These are phyloP conservation scores for Salix arbutifolia DNA, from an alignment of 345 rosid species.

Conservation along the genomic window DNA sequence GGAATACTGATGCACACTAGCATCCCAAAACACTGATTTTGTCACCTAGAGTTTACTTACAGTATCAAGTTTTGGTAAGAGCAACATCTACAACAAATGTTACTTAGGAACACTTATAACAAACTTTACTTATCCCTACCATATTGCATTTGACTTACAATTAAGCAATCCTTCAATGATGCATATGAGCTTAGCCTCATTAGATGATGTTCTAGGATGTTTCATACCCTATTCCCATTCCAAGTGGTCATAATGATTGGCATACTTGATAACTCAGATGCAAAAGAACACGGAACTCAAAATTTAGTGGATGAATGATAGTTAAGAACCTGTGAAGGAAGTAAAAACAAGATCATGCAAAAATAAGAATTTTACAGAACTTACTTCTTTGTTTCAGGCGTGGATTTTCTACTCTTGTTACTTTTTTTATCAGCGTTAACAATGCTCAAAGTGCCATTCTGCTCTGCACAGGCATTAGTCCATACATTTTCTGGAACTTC, in stretches of 20 bases:
- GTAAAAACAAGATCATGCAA: background rate
- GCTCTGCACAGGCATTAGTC: slow-evolving; percentile 11
- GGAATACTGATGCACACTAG: background rate
- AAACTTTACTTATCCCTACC: background rate
- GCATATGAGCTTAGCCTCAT: background rate
- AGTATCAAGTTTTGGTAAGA: background rate
- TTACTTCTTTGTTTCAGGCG: slow-evolving; percentile 35
- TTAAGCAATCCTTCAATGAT: slow-evolving; percentile 3
- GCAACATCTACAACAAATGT: background rate
- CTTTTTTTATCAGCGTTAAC: slow-evolving; percentile 26
- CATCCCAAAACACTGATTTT: too few relatives aligned
- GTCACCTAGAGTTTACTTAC: too few relatives aligned
- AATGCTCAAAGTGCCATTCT: slow-evolving; percentile 26
- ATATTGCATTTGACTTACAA: background rate
- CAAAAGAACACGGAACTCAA: background rate
- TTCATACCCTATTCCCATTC: background rate
- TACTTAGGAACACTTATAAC: background rate
- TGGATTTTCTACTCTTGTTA: slow-evolving; percentile 20
- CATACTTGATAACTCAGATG: background rate
- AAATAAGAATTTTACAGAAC: background rate
- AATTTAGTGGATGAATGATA: background rate
- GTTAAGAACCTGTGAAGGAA: background rate
- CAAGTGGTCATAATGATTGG: background rate
- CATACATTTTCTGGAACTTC: slow-evolving; percentile 20
- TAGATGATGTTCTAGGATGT: background rate